Evolutionary conservation across 768 basidiomycete species (phyloP), one percentile per base, ranked within the genome.

Genomic region (Rhizopogon rudus): DNA sequence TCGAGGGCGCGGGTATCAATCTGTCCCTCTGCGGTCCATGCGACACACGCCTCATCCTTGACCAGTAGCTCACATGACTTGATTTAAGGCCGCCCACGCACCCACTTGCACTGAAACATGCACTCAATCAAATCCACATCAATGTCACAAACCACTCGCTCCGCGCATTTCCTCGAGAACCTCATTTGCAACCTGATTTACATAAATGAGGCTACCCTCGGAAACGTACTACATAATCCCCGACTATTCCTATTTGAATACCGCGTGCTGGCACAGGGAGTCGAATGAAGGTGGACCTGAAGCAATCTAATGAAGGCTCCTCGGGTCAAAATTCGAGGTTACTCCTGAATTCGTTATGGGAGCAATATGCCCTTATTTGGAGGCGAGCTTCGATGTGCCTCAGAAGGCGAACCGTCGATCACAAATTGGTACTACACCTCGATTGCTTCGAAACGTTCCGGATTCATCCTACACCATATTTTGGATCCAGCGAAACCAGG

Each of bases 351-450:
- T 41, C 41, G n/a, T 22, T 57, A 57, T 52, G 56, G 40, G 44
- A 33, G 29, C 56, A 60, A 60, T 60, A 52, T 57, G 43, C 3
- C 59, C 37, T 29, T 40, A 54, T 60, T 49, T 35, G 59, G 56
- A 50, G 6, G 31, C 28, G 29, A 25, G 53, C 60, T 53, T 60
- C 57, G 57, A 60, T 60, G 60, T 58, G 57, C 60, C 60, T 60
- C 53, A 58, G 59, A 60, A 58, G 59, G 46, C 49, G 48, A 50
- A 52, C 40, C 51, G 60, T 60, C 60, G 60, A 60, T 60, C 60
- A 60, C 51, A 20, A 29, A 43, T 52, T 45, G 12, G 39, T 46
- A 43, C 35, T 37, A 37, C 35, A 37, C 60, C 60, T 58, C 60
- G 57, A 53, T 56, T 55, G 29, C 53, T 57, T 46, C 50, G 54